A percentile compares a stretch with the other conserved stretches of the same genome.
These are phyloP conservation scores for Botrytis pseudocinerea DNA, from an alignment of 2,329 filamentous ascomycete species.

Conservation along the genomic window DNA sequence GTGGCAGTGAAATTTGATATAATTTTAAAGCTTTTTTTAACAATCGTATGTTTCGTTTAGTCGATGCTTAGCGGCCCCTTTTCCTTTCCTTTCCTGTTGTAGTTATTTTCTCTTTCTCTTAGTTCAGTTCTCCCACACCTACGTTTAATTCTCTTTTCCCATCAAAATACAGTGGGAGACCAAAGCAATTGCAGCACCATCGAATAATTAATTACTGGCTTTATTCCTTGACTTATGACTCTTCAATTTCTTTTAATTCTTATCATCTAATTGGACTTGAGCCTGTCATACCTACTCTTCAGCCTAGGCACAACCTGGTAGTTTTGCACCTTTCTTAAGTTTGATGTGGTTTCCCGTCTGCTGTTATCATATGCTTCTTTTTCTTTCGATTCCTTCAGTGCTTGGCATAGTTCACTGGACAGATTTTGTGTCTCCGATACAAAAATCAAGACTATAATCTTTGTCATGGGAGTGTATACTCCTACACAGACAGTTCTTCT, in stretches of 20 bases:
- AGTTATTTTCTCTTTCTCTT: not conserved
- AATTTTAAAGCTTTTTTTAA: not conserved
- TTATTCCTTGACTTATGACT: not conserved
- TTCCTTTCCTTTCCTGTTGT: not conserved
- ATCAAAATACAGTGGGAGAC: not conserved
- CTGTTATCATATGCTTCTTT: not conserved
- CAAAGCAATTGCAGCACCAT: not conserved
- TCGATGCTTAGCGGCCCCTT: not conserved
- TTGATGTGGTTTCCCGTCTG: not conserved
- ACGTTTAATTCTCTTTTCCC: not conserved
- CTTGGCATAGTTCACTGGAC: not conserved
- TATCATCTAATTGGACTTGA: not conserved
- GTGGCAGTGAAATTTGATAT: not conserved
- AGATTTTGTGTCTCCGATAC: not conserved
- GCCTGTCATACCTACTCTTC: not conserved
- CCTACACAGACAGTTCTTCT: not conserved
- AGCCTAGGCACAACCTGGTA: not conserved
- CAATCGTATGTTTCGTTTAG: not conserved
- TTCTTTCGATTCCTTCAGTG: not conserved
- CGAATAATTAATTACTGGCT: not conserved
- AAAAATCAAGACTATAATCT: not conserved
- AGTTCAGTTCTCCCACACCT: not conserved
- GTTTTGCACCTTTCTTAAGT: not conserved
- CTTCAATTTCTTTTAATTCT: not conserved
- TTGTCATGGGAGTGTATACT: not conserved